Conservation (phyloP, 805 yeast genomes). For the Starmerella vitae region DNA sequence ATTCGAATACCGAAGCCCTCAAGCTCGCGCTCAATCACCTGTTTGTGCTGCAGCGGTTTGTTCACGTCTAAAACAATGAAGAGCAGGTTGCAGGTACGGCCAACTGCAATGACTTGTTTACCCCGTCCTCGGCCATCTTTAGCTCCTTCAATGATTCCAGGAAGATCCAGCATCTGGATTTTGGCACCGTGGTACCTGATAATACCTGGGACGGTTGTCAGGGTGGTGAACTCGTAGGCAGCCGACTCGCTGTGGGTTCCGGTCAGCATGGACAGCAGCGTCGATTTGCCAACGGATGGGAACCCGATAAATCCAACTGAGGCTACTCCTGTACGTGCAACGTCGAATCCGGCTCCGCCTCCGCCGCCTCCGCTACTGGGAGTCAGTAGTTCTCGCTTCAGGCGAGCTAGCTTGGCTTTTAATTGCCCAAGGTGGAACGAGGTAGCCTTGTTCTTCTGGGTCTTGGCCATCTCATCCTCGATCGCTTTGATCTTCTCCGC, state of each 20-base stretch:
- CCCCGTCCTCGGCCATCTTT: slow-evolving; percentile 97
- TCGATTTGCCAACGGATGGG: slow-evolving; percentile 77
- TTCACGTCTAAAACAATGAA: slow-evolving; percentile 92
- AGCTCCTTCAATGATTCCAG: slow-evolving; percentile 97
- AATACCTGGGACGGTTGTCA: slow-evolving; percentile 95
- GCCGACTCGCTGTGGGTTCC: slow-evolving; percentile 98
- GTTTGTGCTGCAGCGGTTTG: slow-evolving; percentile 89
- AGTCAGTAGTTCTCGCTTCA: slow-evolving; percentile 78
- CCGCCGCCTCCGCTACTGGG: slow-evolving; percentile 75
- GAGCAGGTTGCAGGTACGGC: slow-evolving; percentile 88
- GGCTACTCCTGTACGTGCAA: slow-evolving; percentile 97
- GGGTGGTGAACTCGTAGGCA: slow-evolving; percentile 89
- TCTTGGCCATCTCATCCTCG: slow-evolving; percentile 95
- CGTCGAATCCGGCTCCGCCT: slow-evolving; percentile 90
- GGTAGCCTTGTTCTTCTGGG: slow-evolving; percentile 97
- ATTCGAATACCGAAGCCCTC: slow-evolving; percentile 96
- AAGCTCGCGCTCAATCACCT: slow-evolving; percentile 82
- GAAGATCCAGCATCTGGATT: slow-evolving; percentile 94
- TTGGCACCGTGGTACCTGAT: slow-evolving; percentile 94
- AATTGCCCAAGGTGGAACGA: slow-evolving; percentile 94
- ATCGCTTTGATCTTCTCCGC: slow-evolving; percentile 56
- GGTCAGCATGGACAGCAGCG: slow-evolving; percentile 73
- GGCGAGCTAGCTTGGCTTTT: slow-evolving; percentile 89
- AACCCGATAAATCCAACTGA: slow-evolving; percentile 96
- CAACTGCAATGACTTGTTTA: slow-evolving; percentile 96